A percentile compares a stretch with the other conserved stretches of the same genome.
Conservation (phyloP, 495 filamentous ascomycete genomes). For the Aspergillus sclerotiicarbonarius region DNA sequence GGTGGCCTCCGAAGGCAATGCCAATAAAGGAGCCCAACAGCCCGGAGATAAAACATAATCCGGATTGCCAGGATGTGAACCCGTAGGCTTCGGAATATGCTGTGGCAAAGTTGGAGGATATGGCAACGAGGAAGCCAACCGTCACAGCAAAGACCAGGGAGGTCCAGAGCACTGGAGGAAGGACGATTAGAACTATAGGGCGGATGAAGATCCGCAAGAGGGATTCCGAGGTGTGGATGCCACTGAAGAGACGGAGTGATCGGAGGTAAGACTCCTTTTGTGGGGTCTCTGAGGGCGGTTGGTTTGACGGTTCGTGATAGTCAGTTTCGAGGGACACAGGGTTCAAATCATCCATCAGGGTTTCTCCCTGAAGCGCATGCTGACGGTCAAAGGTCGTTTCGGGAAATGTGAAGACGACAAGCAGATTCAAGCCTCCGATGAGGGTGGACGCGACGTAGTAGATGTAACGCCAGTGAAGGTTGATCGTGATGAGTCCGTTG, state of each 20-base stretch:
- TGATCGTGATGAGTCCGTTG: constrained; percentile 49
- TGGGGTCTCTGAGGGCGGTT: constrained; percentile 9
- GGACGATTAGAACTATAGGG: constrained; percentile 43
- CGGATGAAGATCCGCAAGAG: constrained; percentile 47
- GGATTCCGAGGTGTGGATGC: constrained; percentile 41
- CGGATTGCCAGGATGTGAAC: constrained; percentile 44
- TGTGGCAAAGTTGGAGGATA: constrained; percentile 49
- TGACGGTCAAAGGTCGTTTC: constrained; percentile 44
- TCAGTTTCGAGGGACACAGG: neutral
- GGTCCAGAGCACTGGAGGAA: constrained; percentile 52
- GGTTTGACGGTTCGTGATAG: constrained; percentile 7
- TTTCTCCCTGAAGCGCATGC: neutral
- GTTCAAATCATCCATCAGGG: neutral
- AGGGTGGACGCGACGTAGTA: constrained; percentile 48
- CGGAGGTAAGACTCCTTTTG: constrained; percentile 30
- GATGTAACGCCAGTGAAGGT: constrained; percentile 48
- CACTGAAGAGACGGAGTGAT: constrained; percentile 36
- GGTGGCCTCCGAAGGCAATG: constrained; percentile 46
- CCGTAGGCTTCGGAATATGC: constrained; percentile 33
- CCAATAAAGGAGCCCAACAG: constrained; percentile 49
- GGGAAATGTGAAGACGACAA: constrained; percentile 52
- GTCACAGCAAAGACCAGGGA: constrained; percentile 48
- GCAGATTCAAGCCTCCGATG: constrained; percentile 40
- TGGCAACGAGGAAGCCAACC: constrained; percentile 51
- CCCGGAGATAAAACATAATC: constrained; percentile 48